Evolutionary conservation across 148 eudicot species (phyloP).

Genomic region (Rheum nobile): DNA sequence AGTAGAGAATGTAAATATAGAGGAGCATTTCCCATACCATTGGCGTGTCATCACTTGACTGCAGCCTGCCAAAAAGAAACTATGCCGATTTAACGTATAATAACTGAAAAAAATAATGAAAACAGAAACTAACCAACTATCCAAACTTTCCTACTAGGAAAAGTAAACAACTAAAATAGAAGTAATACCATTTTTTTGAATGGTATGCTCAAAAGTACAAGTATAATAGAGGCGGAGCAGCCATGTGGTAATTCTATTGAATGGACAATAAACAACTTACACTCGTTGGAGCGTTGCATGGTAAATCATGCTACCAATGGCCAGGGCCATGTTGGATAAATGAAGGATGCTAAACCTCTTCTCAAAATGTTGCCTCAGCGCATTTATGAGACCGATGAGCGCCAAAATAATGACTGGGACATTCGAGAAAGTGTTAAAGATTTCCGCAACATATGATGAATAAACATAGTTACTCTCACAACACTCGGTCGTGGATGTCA

Average conservation of each 20-base stretch:
- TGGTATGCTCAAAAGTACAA: not conserved
- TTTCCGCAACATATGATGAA: conserved; percentile 49
- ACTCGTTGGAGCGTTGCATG: conserved; percentile 49
- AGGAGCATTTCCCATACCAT: conserved; percentile 91
- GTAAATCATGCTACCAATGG: conserved; percentile 42
- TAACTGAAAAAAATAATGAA: not conserved
- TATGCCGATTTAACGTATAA: not conserved
- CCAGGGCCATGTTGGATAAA: conserved; percentile 48
- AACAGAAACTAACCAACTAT: not conserved
- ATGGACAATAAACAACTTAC: conserved; percentile 23
- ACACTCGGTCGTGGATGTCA: conserved; percentile 40
- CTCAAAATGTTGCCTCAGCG: conserved; percentile 47
- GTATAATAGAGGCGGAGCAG: not conserved
- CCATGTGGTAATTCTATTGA: not conserved
- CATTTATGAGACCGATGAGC: conserved; percentile 40
- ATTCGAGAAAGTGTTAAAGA: conserved; percentile 49
- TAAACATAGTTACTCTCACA: conserved; percentile 44
- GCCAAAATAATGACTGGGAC: conserved; percentile 45
- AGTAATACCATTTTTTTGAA: not conserved
- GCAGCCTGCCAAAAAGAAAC: conserved; percentile 38
- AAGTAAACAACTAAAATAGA: not conserved
- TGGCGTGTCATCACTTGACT: conserved; percentile 78
- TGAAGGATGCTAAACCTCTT: conserved; percentile 56
- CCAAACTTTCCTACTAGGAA: not conserved
- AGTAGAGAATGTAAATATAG: conserved; percentile 65